Conservation (phyloP, 441 rosid genomes). For the Croton setiger region DNA sequence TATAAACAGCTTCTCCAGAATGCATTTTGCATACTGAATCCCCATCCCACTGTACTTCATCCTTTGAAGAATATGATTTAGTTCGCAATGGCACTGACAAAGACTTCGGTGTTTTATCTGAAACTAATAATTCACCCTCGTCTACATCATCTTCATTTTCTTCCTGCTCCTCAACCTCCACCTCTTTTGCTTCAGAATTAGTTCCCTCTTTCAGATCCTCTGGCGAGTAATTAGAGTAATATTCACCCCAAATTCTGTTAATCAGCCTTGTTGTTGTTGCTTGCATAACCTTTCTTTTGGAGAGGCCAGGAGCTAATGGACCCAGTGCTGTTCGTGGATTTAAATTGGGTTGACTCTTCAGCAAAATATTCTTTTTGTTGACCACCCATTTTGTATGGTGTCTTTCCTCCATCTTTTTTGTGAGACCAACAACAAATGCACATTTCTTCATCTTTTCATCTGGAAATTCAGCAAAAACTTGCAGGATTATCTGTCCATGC, state of each 20-base stretch:
- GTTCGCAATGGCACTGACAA: constrained; percentile 23
- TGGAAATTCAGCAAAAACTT: constrained; percentile 61
- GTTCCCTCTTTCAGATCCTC: constrained; percentile 51
- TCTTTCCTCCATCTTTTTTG: constrained; percentile 61
- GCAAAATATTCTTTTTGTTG: constrained; percentile 51
- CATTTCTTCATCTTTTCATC: constrained; percentile 44
- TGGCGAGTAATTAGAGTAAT: constrained; percentile 62
- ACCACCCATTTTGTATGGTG: constrained; percentile 73
- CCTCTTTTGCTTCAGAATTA: constrained; percentile 42
- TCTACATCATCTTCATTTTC: constrained; percentile 40
- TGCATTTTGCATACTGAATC: constrained; percentile 37
- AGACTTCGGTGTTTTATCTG: constrained; percentile 29
- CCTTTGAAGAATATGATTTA: constrained; percentile 30
- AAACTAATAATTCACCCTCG: constrained; percentile 25
- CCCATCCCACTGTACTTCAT: constrained; percentile 59
- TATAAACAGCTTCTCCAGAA: constrained; percentile 52
- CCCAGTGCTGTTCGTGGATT: constrained; percentile 70
- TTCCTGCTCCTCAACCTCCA: constrained; percentile 45
- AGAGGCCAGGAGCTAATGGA: constrained; percentile 38
- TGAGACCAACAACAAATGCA: constrained; percentile 59
- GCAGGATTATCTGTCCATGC: constrained; percentile 78
- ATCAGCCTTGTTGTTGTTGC: constrained; percentile 79
- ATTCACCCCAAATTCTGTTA: constrained; percentile 86
- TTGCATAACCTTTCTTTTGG: constrained; percentile 69
- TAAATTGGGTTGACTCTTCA: constrained; percentile 41